Percentiles rank a stretch among this genome's conserved stretches.
Conservation (phyloP, 371 early-diverging fungal species). For the Syncephalis fuscata region DNA sequence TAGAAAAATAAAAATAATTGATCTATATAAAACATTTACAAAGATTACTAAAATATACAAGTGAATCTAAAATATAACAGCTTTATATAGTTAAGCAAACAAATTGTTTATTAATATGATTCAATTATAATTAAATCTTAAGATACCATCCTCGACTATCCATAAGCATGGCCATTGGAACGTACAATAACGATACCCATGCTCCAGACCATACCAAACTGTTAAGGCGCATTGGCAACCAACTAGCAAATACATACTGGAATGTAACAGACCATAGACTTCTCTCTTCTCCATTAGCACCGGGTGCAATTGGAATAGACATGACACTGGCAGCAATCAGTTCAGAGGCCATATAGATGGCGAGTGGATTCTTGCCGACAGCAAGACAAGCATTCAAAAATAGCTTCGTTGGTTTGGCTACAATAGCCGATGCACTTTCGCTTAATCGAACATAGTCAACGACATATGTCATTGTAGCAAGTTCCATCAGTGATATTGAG, state of each 20-base stretch:
- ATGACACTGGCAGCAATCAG: conserved; percentile 10
- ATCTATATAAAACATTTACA: too few relatives aligned
- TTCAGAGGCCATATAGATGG: conserved; percentile 17
- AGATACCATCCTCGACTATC: conserved; percentile 15
- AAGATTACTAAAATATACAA: too few relatives aligned
- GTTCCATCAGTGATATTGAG: conserved; percentile 11
- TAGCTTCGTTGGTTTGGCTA: conserved; percentile 59
- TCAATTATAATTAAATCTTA: conserved; percentile 10
- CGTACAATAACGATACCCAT: conserved; percentile 5
- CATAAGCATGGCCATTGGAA: conserved; percentile 11
- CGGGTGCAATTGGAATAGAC: conserved; percentile 5
- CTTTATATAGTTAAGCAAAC: too few relatives aligned
- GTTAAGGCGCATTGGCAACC: conserved; percentile 10
- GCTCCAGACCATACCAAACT: conserved; percentile 12
- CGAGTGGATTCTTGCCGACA: conserved; percentile 17
- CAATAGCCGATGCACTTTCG: not conserved
- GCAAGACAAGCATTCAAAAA: conserved; percentile 10
- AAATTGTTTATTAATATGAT: too few relatives aligned
- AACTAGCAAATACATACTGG: conserved; percentile 9
- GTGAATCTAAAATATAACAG: too few relatives aligned
- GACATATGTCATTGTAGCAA: conserved; percentile 13
- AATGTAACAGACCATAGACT: conserved; percentile 7
- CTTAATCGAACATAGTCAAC: conserved; percentile 5
- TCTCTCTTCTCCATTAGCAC: conserved; percentile 3
- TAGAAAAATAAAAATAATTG: too few relatives aligned